Percentiles rank a stretch among this genome's conserved stretches.
phyloP scores from a whole-genome alignment of 2,329 filamentous ascomycete genomes.

The Colletotrichum tropicicola region DNA sequence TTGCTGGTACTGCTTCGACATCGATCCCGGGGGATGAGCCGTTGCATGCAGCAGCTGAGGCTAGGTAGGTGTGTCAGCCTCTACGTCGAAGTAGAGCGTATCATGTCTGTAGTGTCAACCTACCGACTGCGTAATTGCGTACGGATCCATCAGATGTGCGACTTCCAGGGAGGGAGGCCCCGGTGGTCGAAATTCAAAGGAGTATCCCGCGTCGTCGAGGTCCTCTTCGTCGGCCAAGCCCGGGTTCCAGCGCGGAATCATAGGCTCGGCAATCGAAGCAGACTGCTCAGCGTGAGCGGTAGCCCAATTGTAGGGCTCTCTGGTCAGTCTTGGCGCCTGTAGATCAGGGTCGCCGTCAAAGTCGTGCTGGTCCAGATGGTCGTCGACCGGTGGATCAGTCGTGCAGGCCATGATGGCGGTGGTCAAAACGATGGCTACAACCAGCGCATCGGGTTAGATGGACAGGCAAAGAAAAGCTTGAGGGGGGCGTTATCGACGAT shows the following conservation, averaged over 20 bases:
- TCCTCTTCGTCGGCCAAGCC: background rate
- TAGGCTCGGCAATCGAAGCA: background rate
- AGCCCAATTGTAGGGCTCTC: background rate
- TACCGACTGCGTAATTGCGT: slow-evolving; percentile 4
- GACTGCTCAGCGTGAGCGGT: background rate
- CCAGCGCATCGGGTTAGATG: slow-evolving; percentile 8
- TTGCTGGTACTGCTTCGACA: background rate
- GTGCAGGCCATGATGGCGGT: slow-evolving; percentile 14
- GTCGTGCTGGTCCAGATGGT: slow-evolving; percentile 10
- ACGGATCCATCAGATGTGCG: background rate
- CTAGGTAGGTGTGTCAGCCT: slow-evolving; percentile 21
- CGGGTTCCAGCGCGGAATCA: background rate
- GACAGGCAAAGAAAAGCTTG: background rate
- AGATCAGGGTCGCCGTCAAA: slow-evolving; percentile 9
- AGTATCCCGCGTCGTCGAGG: background rate
- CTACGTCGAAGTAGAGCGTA: slow-evolving; percentile 14
- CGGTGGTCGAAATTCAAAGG: background rate
- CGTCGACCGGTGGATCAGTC: slow-evolving; percentile 2
- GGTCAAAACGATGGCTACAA: slow-evolving; percentile 8
- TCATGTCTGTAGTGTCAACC: slow-evolving; percentile 6
- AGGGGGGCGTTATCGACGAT: background rate
- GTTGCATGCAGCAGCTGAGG: background rate
- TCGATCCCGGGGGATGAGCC: background rate
- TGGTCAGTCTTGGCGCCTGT: background rate
- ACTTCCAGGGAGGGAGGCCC: no score